Evolutionary conservation across 73 alveolate genomes (phyloP), one percentile per base, ranked within the genome.

Genomic region (Halteria grandinella): DNA sequence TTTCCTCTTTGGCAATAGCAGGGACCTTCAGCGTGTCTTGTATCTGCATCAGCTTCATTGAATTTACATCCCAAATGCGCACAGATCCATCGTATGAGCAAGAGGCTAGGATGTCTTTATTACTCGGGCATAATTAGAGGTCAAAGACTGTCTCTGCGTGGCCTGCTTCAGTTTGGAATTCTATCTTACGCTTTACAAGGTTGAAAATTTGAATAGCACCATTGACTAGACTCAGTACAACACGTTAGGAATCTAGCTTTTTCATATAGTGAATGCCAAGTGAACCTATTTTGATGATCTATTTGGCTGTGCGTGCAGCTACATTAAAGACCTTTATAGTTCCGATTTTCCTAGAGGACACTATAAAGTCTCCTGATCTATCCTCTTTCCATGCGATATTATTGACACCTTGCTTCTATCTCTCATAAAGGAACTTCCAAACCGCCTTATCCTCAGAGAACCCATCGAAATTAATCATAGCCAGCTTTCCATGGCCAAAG

Each of bases 131-230:
- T 85, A 93, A 86, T 71, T 73, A 59, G 31, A 93, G 40, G 62
- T 93, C 98, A 70, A 93, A 93, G 17, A 93, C 89, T 28, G 98
- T 91, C 27, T 89, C 94, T 1, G 96, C 85, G 60, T 93, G 98
- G 0, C 97, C 97, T 14, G 91, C 86, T 20, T 89, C 94, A 11
- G 90, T 58, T 25, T 55, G 37, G 62, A 78, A 87, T 47, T 81
- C 96, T 0, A 91, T 77, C 70, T 84, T 83, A 71, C 86, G 82
- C 78, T 80, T 73, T 12, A 58, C 55, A 24, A 84, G 52, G 73
- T 85, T 80, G 74, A 62, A 91, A 18, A 91, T 73, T 59, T 79
- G 76, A 15, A 91, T 69, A 27, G 87, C 90, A 0, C 97, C 97
- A 89, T 88, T 91, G 29, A 72, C 64, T 28, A 88, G 79, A 40